Base-by-base conservation (phyloP, 805 yeast genomes). In the Yamadazyma ubonensis region DNA sequence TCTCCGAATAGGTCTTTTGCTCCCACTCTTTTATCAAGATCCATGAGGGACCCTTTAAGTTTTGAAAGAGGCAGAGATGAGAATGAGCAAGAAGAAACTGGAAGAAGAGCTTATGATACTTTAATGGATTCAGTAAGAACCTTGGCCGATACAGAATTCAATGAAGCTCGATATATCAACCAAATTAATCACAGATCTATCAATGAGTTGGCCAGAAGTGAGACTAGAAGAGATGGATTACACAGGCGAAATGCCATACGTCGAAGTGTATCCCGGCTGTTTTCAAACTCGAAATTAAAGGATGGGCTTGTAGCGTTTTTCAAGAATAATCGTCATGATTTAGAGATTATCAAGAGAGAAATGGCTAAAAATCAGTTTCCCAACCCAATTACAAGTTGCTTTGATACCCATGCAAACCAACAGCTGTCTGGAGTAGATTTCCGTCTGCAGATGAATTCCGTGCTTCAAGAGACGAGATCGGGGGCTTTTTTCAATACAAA, bases 211-310 rank as follows among this genome's bases (percentile, higher is more conserved):
- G 15, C 34, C 6, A 19, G 42, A 14, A 39, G 42, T 28, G 42
- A 39, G 20, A 39, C 42, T 6, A 33, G 42, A 28, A 26, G 42
- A n/a, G 23, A 18, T 19, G 42, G 42, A 3, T 22, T 39, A 16
- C 34, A 32, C 28, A 22, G 42, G 16, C 21, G 35, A 11, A 39
- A 39, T 33, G 42, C 42, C 7, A 29, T 39, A 4, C 23, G 36
- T 28, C 12, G 36, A 25, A 16, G 9, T 16, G 27, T 14, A 8
- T 27, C 34, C 7, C 25, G 14, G 14, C 25, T 28, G 33, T 30
- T 17, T n/a, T 17, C 23, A 3, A 22, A 23, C 7, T 26, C 38
- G 14, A 14, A 32, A 25, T 20, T 31, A 11, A 31, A 26, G 7
- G 36, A 38, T 12, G 35, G 22, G 8, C 28, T 38, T 4, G 17